Base-by-base conservation (phyloP, 2,329 filamentous ascomycete genomes). In the Beauveria sp. region DNA sequence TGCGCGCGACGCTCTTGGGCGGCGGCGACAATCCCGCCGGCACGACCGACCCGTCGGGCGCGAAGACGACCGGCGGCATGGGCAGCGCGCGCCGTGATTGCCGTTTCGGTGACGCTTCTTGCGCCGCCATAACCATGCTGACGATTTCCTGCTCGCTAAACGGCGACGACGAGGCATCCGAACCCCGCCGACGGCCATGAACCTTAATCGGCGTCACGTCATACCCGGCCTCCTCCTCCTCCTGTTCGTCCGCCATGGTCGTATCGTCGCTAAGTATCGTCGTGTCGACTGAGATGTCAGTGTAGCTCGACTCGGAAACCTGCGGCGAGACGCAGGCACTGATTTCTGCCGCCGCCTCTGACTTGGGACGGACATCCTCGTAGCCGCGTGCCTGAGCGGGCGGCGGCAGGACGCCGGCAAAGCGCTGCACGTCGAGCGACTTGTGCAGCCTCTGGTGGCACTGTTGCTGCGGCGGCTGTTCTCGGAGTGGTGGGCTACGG, bases 111-210 rank as follows among this genome's bases (percentile, higher is more conserved):
- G 10, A 65, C 3, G 61, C 58, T 2, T 67, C 58, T 2, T 67
- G 61, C 38, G 62, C 67, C 0, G 68, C 65, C 43, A 74, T 62
- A 7, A 75, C 63, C 20, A 75, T 64, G 2, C 69, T 67, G 24
- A 75, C 38, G 55, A 76, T 69, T 5, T 76, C 72, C 4, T 69
- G 65, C 55, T 75, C 73, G 50, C 70, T 70, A 46, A 70, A 74
- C 1, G 72, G 69, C 38, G 72, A 71, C 0, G 72, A 72, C 7
- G 69, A 67, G 34, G 68, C 60, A 8, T 66, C 66, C 18, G 62
- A 61, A 5, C 43, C 56, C 10, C 38, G 22, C 38, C 52, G 62
- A 6, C 28, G 14, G 38, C 42, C 58, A 26, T 52, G 12, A 5
- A 48, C 42, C 34, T 59, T 51, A 8, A 20, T 10, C 26, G 58